Base-by-base conservation (phyloP, 345 rosid genomes). In the Aethionema arabicum region DNA sequence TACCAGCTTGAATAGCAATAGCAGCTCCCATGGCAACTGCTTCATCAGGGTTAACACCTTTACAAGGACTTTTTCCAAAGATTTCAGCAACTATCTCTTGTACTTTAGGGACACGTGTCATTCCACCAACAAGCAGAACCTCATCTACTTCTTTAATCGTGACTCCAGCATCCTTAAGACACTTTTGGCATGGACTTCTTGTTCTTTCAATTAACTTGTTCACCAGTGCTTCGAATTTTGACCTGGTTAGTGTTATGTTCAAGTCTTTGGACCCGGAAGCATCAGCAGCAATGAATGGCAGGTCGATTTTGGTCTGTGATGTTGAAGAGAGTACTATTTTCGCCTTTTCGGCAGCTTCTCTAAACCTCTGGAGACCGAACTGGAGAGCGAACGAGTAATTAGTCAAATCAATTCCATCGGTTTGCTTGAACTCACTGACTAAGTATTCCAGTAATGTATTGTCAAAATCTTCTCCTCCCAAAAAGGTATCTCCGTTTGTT, bases 381-480 rank as follows among this genome's bases (percentile, higher is more conserved):
- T 74, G 77, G 5, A 74, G 66, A 36, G 77, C 74, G 4, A 63
- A 48, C 59, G 44, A 68, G 40, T 74, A 69, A 40, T 67, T 68
- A 10, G 65, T 48, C 4, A 73, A 69, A 32, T 73, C 77, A 6
- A 73, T 63, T 5, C 61, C 21, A 13, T 72, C 72, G 6, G 44
- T 60, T 16, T 41, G 50, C 56, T 66, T 52, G 61, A 63, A 77
- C 52, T 76, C 77, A 8, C 65, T 76, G 75, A 8, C 65, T 57
- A 11, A 56, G 62, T 44, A 77, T 5, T 77, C 77, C 12, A 73
- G 45, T 29, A 77, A 32, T 1, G 77, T 40, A 53, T 73, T 72
- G 45, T 76, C 80, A 59, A 76, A 76, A 33, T 76, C 80, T 29
- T 77, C 77, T 30, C 80, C 77, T 47, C 80, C 80, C 72, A 77